A percentile compares a stretch with the other conserved stretches of the same genome.
Evolutionary conservation across 1,284 basidiomycete genomes (phyloP).

Genomic region (Clitocybe nebularis): DNA sequence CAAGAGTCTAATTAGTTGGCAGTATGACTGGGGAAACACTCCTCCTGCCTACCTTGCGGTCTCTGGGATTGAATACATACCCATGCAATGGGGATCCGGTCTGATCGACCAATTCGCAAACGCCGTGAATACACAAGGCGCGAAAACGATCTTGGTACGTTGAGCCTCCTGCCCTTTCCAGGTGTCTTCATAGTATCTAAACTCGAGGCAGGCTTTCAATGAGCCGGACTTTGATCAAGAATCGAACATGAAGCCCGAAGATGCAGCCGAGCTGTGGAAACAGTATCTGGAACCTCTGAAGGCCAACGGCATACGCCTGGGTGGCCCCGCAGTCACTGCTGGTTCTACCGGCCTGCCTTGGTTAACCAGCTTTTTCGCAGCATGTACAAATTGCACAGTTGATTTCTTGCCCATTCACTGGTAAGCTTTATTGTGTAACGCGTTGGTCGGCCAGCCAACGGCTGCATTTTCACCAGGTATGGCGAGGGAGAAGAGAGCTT

Average conservation of each 20-base stretch:
- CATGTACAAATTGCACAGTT: conserved; percentile 50
- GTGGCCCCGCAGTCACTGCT: conserved; percentile 65
- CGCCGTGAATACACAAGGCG: conserved; percentile 34
- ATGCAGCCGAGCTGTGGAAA: conserved; percentile 59
- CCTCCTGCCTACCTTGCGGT: conserved; percentile 36
- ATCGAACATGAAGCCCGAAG: conserved; percentile 53
- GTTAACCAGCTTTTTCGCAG: conserved; percentile 49
- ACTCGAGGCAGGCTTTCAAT: conserved; percentile 37
- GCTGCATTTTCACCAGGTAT: conserved; percentile 37
- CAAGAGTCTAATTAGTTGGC: conserved; percentile 39
- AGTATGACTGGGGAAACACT: conserved; percentile 43
- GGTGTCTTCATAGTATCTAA: not conserved
- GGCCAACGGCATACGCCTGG: conserved; percentile 47
- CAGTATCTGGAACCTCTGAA: conserved; percentile 59
- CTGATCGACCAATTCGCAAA: conserved; percentile 33
- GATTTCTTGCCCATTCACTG: conserved; percentile 41
- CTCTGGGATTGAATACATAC: conserved; percentile 40
- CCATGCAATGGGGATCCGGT: conserved; percentile 48
- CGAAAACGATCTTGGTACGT: conserved; percentile 38
- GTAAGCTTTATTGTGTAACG: conserved; percentile 16
- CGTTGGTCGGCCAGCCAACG: not conserved
- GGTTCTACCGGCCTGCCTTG: conserved; percentile 51
- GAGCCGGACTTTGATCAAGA: conserved; percentile 61
- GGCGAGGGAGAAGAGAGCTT: conserved; percentile 47
- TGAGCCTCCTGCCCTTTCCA: not conserved